A percentile compares a stretch with the other conserved stretches of the same genome.
phyloP scores from a whole-genome alignment of 2,329 filamentous ascomycete species.

The Trichoderma koningiopsis region DNA sequence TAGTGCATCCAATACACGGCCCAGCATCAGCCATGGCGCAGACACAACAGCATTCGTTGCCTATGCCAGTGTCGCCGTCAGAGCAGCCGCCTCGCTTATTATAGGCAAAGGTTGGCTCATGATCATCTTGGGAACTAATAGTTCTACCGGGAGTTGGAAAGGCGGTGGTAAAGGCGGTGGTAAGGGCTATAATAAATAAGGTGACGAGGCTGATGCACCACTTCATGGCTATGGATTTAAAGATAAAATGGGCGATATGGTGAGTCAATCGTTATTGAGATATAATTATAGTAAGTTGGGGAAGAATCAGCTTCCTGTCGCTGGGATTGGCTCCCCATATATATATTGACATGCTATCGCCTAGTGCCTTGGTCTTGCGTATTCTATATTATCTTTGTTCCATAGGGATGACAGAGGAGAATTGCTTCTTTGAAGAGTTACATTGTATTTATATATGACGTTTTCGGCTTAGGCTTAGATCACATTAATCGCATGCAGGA shows the following conservation, averaged over 20 bases:
- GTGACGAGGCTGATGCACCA: not conserved
- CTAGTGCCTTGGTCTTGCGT: not conserved
- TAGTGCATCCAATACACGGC: too few species aligned
- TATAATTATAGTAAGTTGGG: too few species aligned
- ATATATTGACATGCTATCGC: not conserved
- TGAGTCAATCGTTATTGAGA: not conserved
- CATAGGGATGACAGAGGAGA: not conserved
- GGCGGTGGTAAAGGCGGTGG: not conserved
- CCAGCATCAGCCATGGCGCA: too few species aligned
- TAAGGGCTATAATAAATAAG: too few species aligned
- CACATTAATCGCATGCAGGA: too few species aligned
- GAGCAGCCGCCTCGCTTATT: not conserved
- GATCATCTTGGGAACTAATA: not conserved
- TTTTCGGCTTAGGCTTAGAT: not conserved
- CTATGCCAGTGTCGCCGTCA: not conserved
- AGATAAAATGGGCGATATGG: not conserved
- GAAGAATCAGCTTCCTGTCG: not conserved
- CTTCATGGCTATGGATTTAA: not conserved
- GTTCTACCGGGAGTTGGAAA: not conserved
- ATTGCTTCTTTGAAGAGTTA: not conserved
- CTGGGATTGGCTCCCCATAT: not conserved
- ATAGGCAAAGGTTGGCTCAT: not conserved
- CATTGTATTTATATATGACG: not conserved
- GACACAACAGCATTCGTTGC: not conserved
- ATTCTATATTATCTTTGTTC: not conserved